Evolutionary conservation across 331 rosid species (phyloP), one percentile per base, ranked within the genome.

Genomic region (Stylosanthes scabra): DNA sequence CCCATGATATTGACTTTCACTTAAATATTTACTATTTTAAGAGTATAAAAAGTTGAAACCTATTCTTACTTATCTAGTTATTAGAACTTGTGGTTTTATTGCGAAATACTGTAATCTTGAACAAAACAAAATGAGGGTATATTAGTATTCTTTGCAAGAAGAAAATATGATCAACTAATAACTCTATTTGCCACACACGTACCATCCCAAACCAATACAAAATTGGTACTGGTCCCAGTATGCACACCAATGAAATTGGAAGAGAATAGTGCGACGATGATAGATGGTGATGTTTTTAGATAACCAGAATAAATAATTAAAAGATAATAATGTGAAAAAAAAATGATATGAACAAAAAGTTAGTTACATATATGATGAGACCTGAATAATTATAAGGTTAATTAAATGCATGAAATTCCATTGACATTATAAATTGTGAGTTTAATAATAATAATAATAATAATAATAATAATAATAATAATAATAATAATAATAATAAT

Each of bases 151-250:
- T 20, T 20, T 56, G 60, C 60, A 56, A 31, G 34, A 8, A 20
- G 60, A 56, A 56, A 25, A 9, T 56, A 1, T 16, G 10, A 56
- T 56, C 60, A 56, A 20, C 60, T 12, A 50, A n/a, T 57, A 57
- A 28, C 40, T 25, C 14, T 57, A 28, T 57, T 13, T 57, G 2
- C 62, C 62, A 27, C 40, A 57, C 40, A 57, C 62, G 40, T 27
- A 57, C n/a, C 40, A 57, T 57, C n/a, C 62, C 40, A 57, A 57
- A 57, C 25, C 40, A 57, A 25, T 57, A n/a, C 62, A n/a, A 57
- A 57, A 10, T 27, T 3, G 27, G 62, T 39, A 57, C 40, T 0
- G 40, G 14, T 57, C 62, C 62, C 7, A 2, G 31, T 20, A 3
- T 9, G 7, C 8, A 27, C 40, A 2, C 40, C 39, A 11, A 57